phyloP scores from a whole-genome alignment of 2,329 filamentous ascomycete species.

The Aureobasidium subglaciale region DNA sequence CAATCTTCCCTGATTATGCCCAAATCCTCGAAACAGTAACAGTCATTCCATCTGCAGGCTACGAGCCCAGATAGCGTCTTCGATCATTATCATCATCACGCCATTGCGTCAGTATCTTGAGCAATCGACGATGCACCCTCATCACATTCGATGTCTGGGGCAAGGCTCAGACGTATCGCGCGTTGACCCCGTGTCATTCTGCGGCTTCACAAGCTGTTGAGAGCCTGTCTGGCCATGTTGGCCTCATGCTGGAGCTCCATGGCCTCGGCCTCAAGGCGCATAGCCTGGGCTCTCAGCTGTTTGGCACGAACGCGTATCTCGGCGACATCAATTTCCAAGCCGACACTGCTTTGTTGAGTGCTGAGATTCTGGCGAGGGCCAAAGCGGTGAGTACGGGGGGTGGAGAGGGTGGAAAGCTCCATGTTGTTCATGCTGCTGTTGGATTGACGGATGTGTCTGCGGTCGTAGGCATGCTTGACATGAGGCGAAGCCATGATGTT shows the following conservation, averaged over 20 bases:
- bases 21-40: too few species aligned
- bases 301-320: background rate
- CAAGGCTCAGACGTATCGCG: too few species aligned
- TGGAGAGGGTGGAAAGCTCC: background rate
- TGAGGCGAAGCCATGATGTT: background rate
- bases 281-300: background rate
- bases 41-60: too few species aligned
- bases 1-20: background rate
- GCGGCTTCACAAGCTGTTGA: background rate
- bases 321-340: background rate
- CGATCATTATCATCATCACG: too few species aligned
- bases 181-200: too few species aligned
- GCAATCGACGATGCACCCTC: too few species aligned
- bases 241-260: background rate
- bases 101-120: background rate
- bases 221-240: background rate
- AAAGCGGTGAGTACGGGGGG: background rate
- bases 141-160: background rate
- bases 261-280: constrained; percentile 15
- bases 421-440: background rate
- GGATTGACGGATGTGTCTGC: background rate
- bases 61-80: too few species aligned
- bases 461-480: background rate
- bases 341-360: background rate
- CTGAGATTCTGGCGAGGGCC: background rate